Evolutionary conservation across 2,329 filamentous ascomycete species (phyloP).

Genomic region (Xylariaceae sp.): DNA sequence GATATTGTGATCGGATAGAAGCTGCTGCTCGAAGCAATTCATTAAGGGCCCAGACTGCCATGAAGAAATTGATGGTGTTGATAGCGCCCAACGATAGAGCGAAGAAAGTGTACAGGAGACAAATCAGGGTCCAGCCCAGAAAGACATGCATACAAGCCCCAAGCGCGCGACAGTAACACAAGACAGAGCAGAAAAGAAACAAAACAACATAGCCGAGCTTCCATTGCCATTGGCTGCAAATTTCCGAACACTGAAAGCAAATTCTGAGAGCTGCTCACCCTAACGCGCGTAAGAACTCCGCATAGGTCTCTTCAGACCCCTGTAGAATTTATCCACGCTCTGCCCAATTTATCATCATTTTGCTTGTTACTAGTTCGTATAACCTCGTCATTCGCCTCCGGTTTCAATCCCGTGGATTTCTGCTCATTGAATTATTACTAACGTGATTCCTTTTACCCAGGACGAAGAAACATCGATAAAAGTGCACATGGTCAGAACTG

Average conservation of each 20-base stretch:
- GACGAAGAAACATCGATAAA: too few species aligned
- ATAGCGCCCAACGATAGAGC: too few species aligned
- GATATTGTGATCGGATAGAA: too few species aligned
- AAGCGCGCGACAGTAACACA: background rate
- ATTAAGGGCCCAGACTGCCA: too few species aligned
- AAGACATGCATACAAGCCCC: conserved; percentile 1
- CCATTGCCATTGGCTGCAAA: conserved; percentile 18
- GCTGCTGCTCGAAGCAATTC: too few species aligned
- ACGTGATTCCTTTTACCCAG: too few species aligned
- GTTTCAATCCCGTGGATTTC: too few species aligned
- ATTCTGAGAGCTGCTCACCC: background rate
- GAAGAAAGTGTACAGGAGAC: conserved; percentile 20
- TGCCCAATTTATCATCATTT: background rate
- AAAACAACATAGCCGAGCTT: conserved; percentile 15
- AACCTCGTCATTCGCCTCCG: background rate
- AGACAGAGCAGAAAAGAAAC: background rate
- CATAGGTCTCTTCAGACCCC: background rate
- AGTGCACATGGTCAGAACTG: too few species aligned
- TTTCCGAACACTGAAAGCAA: background rate
- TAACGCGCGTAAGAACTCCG: conserved; percentile 22
- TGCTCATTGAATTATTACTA: too few species aligned
- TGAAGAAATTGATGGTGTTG: background rate
- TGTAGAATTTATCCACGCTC: conserved; percentile 1
- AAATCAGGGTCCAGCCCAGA: background rate
- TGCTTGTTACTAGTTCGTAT: background rate